Evolutionary conservation across 345 rosid species (phyloP), one percentile per base, ranked within the genome.

Genomic region (Salix koriyanagi): DNA sequence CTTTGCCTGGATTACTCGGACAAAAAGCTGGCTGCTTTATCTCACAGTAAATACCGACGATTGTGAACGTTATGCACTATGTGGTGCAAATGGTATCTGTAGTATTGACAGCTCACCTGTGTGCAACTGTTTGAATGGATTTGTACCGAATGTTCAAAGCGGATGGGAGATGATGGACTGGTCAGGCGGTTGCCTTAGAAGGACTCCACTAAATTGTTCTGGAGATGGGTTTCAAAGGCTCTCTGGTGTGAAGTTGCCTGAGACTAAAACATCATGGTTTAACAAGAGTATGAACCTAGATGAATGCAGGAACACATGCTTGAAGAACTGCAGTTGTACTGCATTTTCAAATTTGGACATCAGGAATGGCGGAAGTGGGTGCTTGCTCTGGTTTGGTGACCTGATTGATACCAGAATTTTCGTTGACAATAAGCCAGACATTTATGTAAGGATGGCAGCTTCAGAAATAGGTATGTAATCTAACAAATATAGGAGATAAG

Each of bases 211-310:
- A 13, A 41, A 37, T 41, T 68, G 71, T 39, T 36, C 48, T 4
- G 71, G 71, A 39, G 71, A 68, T 37, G 71, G 75, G 28, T 84
- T 84, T 25, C 5, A 39, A 34, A 81, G 70, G 77, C 18, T 25
- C 2, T 25, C 42, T 2, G 75, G 80, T 7, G 32, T 64, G 8
- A 77, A 71, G 26, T 36, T 77, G 69, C 75, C 74, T 12, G 79
- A 77, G 11, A 72, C 75, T 2, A 16, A 25, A 32, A 56, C 23
- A 54, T 72, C 75, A 4, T 72, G 66, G 75, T 72, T 28, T 34
- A 56, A n/a, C 75, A 54, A 18, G 41, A 72, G 32, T 32, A 72
- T 54, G 75, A 13, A 25, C 36, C 75, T 72, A 11, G 46, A 56
- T 9, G 65, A 72, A 41, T 41, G 44, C 44, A 41, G 44, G 44